Evolutionary conservation across 2,329 filamentous ascomycete species (phyloP).

Genomic region (Fusarium sp.): DNA sequence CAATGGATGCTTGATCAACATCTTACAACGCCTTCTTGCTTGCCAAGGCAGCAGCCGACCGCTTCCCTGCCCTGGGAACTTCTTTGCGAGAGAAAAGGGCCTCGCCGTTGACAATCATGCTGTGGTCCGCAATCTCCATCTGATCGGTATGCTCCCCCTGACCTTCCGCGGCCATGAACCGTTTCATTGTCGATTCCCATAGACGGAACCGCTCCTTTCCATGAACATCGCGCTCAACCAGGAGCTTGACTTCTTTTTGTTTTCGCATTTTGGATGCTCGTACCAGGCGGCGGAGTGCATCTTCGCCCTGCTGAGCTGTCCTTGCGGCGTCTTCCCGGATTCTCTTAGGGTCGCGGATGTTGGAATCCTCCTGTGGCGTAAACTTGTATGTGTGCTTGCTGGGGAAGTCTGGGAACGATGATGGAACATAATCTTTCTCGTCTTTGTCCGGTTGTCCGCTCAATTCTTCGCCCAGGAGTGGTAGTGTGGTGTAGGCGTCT

Average conservation of each 20-base stretch:
- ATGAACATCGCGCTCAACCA: conserved; percentile 63
- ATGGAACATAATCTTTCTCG: conserved; percentile 66
- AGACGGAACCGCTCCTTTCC: conserved; percentile 68
- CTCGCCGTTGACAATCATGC: conserved; percentile 73
- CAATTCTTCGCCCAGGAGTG: conserved; percentile 64
- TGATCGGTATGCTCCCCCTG: conserved; percentile 50
- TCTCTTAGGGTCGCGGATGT: conserved; percentile 64
- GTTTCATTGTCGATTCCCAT: conserved; percentile 72
- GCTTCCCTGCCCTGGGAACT: conserved; percentile 60
- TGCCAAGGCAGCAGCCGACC: conserved; percentile 44
- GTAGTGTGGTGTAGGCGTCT: conserved; percentile 56
- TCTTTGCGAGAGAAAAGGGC: conserved; percentile 65
- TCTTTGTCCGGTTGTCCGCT: conserved; percentile 70
- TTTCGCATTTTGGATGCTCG: conserved; percentile 73
- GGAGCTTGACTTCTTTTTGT: conserved; percentile 71
- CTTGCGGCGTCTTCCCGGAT: conserved; percentile 70
- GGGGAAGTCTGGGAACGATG: conserved; percentile 70
- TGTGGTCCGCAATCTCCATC: conserved; percentile 69
- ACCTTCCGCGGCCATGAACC: conserved; percentile 57
- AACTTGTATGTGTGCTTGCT: conserved; percentile 73
- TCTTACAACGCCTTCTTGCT: conserved; percentile 37
- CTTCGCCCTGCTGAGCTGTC: conserved; percentile 71
- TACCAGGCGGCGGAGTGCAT: conserved; percentile 69
- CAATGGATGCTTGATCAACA: background rate
- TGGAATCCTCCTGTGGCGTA: conserved; percentile 64